These are phyloP conservation scores for Papiliotrema flavescens DNA, from an alignment of 1,284 basidiomycete genomes.

Conservation along the genomic window DNA sequence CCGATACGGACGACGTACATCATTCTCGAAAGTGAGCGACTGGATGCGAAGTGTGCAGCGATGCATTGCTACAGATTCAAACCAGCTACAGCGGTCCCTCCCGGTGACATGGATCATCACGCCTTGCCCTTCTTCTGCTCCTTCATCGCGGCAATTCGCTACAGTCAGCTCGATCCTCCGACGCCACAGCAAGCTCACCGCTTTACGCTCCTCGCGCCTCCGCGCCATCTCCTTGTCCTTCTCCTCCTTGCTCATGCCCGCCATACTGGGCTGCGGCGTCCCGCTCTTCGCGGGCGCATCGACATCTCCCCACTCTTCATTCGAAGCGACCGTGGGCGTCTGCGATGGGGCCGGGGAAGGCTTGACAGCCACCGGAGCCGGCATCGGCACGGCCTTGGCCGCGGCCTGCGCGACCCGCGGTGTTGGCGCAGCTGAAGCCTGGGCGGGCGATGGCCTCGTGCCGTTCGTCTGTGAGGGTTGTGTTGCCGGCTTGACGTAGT, in stretches of 20 bases:
- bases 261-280: constrained; percentile 33
- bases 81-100: neutral
- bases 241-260: constrained; percentile 71
- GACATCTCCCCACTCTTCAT: constrained; percentile 26
- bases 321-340: neutral
- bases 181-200: constrained; percentile 25
- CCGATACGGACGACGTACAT: too few species aligned
- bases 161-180: neutral
- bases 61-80: too few species aligned
- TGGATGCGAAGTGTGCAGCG: too few species aligned
- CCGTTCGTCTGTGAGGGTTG: constrained; percentile 13
- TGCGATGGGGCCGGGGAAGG: constrained; percentile 5
- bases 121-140: constrained; percentile 40
- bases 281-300: constrained; percentile 15
- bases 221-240: constrained; percentile 83
- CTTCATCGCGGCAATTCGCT: constrained; percentile 50
- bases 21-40: too few species aligned
- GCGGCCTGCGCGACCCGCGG: neutral
- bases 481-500: constrained; percentile 20
- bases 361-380: neutral
- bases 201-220: constrained; percentile 78
- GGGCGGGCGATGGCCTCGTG: constrained; percentile 13
- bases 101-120: constrained; percentile 5
- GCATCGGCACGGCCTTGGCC: neutral
- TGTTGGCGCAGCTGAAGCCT: neutral